Conservation (phyloP, 1,139 yeast genomes). For the Lodderomyces oxycetoniae region DNA sequence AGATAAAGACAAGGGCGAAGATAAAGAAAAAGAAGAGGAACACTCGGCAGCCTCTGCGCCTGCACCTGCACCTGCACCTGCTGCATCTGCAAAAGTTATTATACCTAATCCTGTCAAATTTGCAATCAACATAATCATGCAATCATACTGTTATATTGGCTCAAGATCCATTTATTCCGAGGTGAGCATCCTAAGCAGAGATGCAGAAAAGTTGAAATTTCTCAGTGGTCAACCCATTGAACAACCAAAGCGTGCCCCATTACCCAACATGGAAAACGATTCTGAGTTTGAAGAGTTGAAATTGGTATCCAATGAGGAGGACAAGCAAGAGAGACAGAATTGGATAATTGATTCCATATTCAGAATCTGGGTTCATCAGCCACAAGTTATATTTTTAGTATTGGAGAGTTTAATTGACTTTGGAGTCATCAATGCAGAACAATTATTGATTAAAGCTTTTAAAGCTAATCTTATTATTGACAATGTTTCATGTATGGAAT, state of each 20-base stretch:
- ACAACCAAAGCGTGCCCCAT: constrained; percentile 12
- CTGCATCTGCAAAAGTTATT: neutral
- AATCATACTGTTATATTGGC: constrained; percentile 76
- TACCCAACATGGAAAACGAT: constrained; percentile 10
- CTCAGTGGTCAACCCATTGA: constrained; percentile 25
- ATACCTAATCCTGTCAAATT: constrained; percentile 26
- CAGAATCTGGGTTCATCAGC: constrained; percentile 75
- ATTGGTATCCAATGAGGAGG: constrained; percentile 37
- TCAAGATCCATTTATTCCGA: constrained; percentile 88
- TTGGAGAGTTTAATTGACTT: constrained; percentile 58
- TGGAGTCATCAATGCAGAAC: constrained; percentile 40
- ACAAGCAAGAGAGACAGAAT: constrained; percentile 27
- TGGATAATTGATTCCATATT: constrained; percentile 62
- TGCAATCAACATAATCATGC: constrained; percentile 58
- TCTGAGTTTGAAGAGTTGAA: constrained; percentile 38
- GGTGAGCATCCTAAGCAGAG: constrained; percentile 59
- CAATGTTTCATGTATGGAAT: constrained; percentile 46
- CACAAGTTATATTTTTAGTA: constrained; percentile 73
- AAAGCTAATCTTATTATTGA: constrained; percentile 33
- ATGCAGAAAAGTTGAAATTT: constrained; percentile 47
- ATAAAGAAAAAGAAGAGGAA: no score
- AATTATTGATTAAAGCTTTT: constrained; percentile 43
- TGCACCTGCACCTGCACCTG: neutral
- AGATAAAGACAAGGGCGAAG: neutral
- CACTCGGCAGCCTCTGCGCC: neutral